Base-by-base conservation (phyloP, 768 basidiomycete species). In the Serendipita indica region DNA sequence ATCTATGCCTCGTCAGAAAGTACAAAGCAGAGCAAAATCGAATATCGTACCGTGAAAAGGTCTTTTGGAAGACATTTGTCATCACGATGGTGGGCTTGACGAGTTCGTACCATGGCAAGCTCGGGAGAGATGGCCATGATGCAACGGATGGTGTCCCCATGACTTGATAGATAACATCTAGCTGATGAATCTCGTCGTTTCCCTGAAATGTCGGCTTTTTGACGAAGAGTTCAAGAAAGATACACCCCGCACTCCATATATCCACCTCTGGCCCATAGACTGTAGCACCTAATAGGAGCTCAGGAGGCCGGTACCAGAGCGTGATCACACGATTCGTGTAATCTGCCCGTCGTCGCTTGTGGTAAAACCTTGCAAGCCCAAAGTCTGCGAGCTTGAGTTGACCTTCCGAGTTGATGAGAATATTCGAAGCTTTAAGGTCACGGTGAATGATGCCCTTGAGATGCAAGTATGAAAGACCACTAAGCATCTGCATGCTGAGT, bases 191-290 rank as follows among this genome's bases (percentile, higher is more conserved):
- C 72, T 99, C 96, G 63, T 99, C 96, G 65, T 84, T 87, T 4
- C 96, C 96, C 67, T 97, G 96, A 68, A 99, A 99, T n/a, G 96
- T 78, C 0, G 94, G 92, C 66, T 89, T 92, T 69, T 89, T 90
- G 14, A 86, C 87, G 71, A 88, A 98, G 12, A 99, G 75, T 69
- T 99, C 96, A 43, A 99, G 80, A 86, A 98, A 97, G 65, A 99
- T 99, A 70, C 96, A 98, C 91, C 96, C 96, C 39, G 96, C 96
- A 69, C 91, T 94, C 96, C 96, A 99, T 84, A 98, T 96, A 66
- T 99, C 96, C 22, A 99, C 94, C 67, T 94, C 93, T 3, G 92
- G 85, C 2, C 91, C 93, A 72, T 99, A 99, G 12, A 91, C 81
- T 0, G 96, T 99, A 30, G 92, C 89, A 28, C 96, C 96, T 65